Evolutionary conservation across 1,284 basidiomycete species (phyloP).

Genomic region (Ganoderma boninense): DNA sequence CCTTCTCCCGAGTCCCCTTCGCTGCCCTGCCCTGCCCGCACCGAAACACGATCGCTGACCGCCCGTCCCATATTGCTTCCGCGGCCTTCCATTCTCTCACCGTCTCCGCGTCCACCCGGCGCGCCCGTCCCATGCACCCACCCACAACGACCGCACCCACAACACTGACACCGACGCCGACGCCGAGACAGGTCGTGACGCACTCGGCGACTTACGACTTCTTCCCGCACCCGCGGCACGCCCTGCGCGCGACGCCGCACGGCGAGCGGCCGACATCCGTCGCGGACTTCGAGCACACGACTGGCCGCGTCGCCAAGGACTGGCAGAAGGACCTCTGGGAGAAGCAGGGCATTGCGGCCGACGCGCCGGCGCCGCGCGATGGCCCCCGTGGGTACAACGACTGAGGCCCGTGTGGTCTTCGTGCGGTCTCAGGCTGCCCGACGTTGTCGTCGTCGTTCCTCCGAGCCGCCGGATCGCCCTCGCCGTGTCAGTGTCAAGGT

Average conservation of each 20-base stretch:
- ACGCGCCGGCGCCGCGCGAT: constrained; percentile 43
- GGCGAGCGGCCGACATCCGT: constrained; percentile 81
- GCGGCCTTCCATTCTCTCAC: neutral
- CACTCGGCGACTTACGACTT: constrained; percentile 84
- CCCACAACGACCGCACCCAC: neutral
- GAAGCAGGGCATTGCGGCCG: constrained; percentile 60
- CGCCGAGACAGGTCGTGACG: constrained; percentile 61
- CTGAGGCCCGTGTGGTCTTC: constrained; percentile 37
- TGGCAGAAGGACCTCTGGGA: constrained; percentile 72
- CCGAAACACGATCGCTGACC: constrained; percentile 7
- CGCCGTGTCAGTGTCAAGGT: too few relatives aligned
- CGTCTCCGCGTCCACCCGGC: constrained; percentile 15
- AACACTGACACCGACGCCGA: neutral
- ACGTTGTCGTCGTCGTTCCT: neutral
- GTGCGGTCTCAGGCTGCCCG: too few relatives aligned
- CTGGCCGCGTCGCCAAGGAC: constrained; percentile 71
- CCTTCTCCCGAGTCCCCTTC: neutral
- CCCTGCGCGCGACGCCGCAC: constrained; percentile 83
- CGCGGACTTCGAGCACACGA: constrained; percentile 70
- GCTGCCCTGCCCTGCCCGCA: neutral
- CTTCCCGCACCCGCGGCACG: constrained; percentile 79
- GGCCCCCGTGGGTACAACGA: constrained; percentile 68
- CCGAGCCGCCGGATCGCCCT: neutral
- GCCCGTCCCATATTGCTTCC: neutral
- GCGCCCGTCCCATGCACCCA: neutral